A percentile compares a stretch with the other conserved stretches of the same genome.
phyloP scores from a whole-genome alignment of 768 basidiomycete species.

The Brasilioporus rufonigricans region DNA sequence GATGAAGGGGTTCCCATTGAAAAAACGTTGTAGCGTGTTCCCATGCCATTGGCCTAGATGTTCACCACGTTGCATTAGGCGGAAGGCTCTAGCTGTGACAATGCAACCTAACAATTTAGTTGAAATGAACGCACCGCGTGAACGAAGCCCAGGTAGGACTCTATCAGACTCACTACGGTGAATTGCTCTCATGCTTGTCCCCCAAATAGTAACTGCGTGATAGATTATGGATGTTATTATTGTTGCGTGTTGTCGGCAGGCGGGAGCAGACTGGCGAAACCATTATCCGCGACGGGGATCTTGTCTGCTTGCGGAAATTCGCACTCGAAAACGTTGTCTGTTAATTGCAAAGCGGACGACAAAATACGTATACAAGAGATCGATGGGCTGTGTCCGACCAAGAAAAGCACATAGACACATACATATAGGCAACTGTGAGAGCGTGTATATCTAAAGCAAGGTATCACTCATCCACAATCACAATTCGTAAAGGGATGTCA shows the following conservation, averaged over 20 bases:
- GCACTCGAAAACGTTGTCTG: constrained; percentile 15
- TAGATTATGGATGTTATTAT: constrained; percentile 14
- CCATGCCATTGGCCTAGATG: constrained; percentile 19
- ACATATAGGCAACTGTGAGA: constrained; percentile 8
- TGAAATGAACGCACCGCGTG: constrained; percentile 11
- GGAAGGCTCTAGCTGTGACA: constrained; percentile 17
- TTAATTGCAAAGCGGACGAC: constrained; percentile 18
- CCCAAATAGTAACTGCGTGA: constrained; percentile 14
- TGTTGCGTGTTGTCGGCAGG: constrained; percentile 1
- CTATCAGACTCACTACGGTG: constrained; percentile 13
- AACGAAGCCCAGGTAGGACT: constrained; percentile 15
- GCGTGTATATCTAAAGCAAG: constrained; percentile 21
- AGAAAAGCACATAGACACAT: constrained; percentile 18
- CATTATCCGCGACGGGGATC: constrained; percentile 3
- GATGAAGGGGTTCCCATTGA: constrained; percentile 16
- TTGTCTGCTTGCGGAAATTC: background rate
- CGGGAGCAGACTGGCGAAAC: background rate
- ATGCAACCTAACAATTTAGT: constrained; percentile 3
- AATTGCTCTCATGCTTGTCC: constrained; percentile 17
- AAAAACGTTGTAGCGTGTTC: constrained; percentile 21
- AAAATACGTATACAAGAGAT: constrained; percentile 16
- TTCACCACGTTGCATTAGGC: constrained; percentile 15
- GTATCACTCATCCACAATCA: constrained; percentile 16
- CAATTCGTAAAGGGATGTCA: constrained; percentile 21
- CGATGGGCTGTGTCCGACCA: constrained; percentile 1